Evolutionary conservation across 2,329 filamentous ascomycete species (phyloP).

Genomic region (Fusarium algeriense): DNA sequence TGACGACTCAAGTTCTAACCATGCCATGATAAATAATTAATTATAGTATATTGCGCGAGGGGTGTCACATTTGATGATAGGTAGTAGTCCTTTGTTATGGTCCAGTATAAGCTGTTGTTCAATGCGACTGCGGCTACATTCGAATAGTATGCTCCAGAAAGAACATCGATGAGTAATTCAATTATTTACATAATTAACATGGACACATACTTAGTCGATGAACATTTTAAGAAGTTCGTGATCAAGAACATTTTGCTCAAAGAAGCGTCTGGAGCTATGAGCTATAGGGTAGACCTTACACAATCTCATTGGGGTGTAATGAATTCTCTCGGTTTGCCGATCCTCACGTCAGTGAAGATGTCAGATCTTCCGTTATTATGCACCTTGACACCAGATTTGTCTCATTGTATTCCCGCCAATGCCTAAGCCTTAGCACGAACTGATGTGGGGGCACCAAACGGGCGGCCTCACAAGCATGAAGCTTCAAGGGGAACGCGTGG

Average conservation of each 20-base stretch:
- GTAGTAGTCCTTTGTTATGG: background rate
- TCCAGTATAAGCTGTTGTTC: background rate
- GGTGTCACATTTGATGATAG: background rate
- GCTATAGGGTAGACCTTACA: constrained; percentile 11
- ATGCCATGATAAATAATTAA: background rate
- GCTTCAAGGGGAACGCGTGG: constrained; percentile 35
- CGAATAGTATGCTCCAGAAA: background rate
- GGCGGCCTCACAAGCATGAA: constrained; percentile 39
- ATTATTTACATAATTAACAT: background rate
- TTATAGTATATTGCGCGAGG: background rate
- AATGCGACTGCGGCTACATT: background rate
- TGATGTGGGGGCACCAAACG: constrained; percentile 31
- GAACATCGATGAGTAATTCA: background rate
- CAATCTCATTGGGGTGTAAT: background rate
- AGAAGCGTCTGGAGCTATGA: background rate
- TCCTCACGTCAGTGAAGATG: constrained; percentile 6
- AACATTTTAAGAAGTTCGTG: too few relatives aligned
- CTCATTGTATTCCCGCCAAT: constrained; percentile 9
- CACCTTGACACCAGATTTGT: constrained; percentile 21
- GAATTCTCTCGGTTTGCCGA: background rate
- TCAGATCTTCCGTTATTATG: constrained; percentile 21
- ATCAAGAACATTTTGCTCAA: background rate
- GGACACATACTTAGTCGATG: background rate
- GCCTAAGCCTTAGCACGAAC: constrained; percentile 24
- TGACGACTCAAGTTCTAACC: background rate